These are phyloP conservation scores for Salix caprea DNA, from an alignment of 345 rosid species.

Conservation along the genomic window DNA sequence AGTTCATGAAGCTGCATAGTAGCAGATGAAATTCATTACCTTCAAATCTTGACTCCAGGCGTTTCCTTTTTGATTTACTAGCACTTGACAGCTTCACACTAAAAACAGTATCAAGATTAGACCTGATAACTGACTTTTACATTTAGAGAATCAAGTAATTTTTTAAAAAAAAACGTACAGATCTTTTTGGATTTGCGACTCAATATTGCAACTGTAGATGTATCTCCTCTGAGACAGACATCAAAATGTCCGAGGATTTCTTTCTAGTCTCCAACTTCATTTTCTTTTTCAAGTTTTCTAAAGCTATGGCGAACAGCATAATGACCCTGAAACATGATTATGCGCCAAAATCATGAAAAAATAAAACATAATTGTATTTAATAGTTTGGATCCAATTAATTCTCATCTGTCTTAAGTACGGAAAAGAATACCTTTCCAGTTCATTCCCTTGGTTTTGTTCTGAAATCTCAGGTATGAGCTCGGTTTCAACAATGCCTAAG, in stretches of 20 bases:
- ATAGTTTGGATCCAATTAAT: neutral
- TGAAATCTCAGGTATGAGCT: conserved; percentile 42
- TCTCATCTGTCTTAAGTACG: conserved; percentile 3
- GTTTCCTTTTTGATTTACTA: conserved; percentile 69
- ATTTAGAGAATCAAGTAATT: conserved; percentile 14
- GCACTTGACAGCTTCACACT: conserved; percentile 59
- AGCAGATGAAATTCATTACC: conserved; percentile 35
- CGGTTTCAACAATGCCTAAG: conserved; percentile 42
- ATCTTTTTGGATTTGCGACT: conserved; percentile 67
- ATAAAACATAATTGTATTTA: conserved; percentile 6
- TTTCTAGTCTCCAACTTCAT: conserved; percentile 54
- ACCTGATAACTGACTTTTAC: conserved; percentile 12
- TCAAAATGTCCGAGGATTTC: conserved; percentile 72
- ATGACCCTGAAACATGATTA: conserved; percentile 57
- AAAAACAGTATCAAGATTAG: conserved; percentile 28
- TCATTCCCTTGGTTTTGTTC: conserved; percentile 61
- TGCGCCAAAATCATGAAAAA: conserved; percentile 22
- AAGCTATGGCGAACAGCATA: conserved; percentile 54
- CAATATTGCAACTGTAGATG: conserved; percentile 50
- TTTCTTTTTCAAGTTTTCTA: conserved; percentile 65
- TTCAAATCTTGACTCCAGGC: conserved; percentile 65
- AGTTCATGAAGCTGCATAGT: neutral
- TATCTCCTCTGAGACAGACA: conserved; percentile 66
- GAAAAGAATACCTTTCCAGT: conserved; percentile 55
- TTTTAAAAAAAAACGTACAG: conserved; percentile 38